Conservation (phyloP, 2,329 filamentous ascomycete genomes). For the Beauveria asiatica region DNA sequence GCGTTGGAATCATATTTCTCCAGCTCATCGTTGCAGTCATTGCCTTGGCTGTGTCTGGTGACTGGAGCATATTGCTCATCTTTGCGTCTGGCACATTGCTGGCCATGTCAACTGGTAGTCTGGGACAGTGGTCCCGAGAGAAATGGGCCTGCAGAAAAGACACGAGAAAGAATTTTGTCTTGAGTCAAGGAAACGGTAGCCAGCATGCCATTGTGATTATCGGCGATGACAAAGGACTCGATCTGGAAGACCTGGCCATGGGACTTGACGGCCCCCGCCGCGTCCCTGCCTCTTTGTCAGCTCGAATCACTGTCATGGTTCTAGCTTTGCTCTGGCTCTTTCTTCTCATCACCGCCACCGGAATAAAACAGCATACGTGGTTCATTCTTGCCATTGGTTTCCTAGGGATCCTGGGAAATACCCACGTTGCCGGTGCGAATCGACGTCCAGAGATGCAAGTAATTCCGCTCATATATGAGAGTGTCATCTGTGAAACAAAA, state of each 20-base stretch:
- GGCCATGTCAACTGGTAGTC: background rate
- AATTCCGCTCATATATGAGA: constrained; percentile 13
- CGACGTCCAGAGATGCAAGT: constrained; percentile 22
- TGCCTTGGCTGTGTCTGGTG: background rate
- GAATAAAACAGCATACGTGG: constrained; percentile 29
- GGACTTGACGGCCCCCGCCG: constrained; percentile 12
- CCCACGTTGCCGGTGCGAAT: constrained; percentile 24
- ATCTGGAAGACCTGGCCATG: constrained; percentile 34
- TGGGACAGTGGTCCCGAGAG: background rate
- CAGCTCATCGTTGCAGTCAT: background rate
- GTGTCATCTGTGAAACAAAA: constrained; percentile 8
- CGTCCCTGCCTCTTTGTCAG: background rate
- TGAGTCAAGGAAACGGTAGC: constrained; percentile 23
- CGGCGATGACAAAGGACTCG: constrained; percentile 24
- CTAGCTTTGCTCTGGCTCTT: constrained; percentile 29
- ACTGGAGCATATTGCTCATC: background rate
- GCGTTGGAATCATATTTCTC: background rate
- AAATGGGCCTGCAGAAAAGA: background rate
- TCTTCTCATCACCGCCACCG: constrained; percentile 31
- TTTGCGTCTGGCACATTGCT: background rate
- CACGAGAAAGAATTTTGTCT: background rate
- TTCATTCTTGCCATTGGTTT: constrained; percentile 31
- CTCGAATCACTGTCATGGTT: constrained; percentile 16
- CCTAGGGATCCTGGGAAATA: constrained; percentile 33
- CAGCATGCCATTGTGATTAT: constrained; percentile 32